Evolutionary conservation across 495 filamentous ascomycete genomes (phyloP).

Genomic region (Podospora appendiculata): DNA sequence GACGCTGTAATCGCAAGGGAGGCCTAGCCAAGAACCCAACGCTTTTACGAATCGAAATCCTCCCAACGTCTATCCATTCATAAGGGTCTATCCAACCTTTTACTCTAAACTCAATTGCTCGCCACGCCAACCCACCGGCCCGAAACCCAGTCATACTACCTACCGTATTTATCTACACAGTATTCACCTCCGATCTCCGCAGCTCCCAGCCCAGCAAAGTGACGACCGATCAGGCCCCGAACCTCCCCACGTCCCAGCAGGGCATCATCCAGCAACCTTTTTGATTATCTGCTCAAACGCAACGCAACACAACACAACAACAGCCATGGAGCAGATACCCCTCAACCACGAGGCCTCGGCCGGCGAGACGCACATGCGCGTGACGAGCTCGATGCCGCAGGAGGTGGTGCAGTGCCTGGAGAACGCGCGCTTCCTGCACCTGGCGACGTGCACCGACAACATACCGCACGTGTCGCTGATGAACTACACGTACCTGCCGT

Average conservation of each 20-base stretch:
- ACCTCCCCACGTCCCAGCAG: neutral
- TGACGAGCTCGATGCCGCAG: slow-evolving; percentile 59
- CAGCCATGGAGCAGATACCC: slow-evolving; percentile 43
- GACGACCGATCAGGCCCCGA: neutral
- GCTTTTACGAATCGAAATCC: too few species aligned
- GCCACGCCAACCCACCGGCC: too few species aligned
- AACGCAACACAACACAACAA: neutral
- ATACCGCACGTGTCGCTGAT: slow-evolving; percentile 92
- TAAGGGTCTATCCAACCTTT: too few species aligned
- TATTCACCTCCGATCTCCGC: too few species aligned
- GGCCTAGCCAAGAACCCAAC: too few species aligned
- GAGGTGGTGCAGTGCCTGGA: slow-evolving; percentile 87
- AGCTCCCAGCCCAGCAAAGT: too few species aligned
- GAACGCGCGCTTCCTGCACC: slow-evolving; percentile 94
- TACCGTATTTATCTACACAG: too few species aligned
- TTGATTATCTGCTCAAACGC: too few species aligned
- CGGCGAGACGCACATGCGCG: slow-evolving; percentile 60
- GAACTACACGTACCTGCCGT: slow-evolving; percentile 97
- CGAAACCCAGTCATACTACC: too few species aligned
- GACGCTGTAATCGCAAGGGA: too few species aligned
- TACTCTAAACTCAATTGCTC: too few species aligned
- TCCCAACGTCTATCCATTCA: too few species aligned
- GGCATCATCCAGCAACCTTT: neutral
- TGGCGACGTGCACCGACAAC: slow-evolving; percentile 78
- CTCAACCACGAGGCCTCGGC: slow-evolving; percentile 69